Evolutionary conservation across 306 rosid genomes (phyloP).

Genomic region (Vachellia pachyceras): DNA sequence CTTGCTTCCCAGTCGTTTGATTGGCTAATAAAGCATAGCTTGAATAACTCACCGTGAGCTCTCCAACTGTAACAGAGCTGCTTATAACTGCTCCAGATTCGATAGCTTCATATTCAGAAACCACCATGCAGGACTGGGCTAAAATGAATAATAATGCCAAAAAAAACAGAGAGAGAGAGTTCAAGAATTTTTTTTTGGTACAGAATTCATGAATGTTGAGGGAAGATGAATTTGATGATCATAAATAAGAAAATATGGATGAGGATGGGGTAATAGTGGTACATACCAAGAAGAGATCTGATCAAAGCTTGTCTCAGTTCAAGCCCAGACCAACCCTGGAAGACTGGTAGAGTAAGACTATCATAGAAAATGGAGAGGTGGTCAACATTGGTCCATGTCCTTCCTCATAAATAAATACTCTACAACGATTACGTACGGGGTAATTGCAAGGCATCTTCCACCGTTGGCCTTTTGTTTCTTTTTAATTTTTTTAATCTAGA

Average conservation of each 20-base stretch:
- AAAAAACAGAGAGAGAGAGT: neutral
- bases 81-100: neutral
- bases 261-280: neutral
- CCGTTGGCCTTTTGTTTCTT: too few relatives aligned
- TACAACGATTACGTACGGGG: too few relatives aligned
- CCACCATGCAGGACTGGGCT: neutral
- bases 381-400: too few relatives aligned
- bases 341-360: neutral
- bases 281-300: neutral
- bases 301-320: neutral
- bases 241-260: neutral
- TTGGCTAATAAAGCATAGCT: neutral
- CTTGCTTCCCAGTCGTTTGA: too few relatives aligned
- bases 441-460: too few relatives aligned
- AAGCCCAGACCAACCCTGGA: neutral
- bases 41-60: neutral
- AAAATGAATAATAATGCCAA: neutral
- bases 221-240: neutral
- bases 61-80: neutral
- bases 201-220: neutral
- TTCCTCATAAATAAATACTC: too few relatives aligned
- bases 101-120: neutral
- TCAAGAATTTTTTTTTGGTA: too few relatives aligned
- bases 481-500: too few relatives aligned
- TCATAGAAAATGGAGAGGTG: neutral